Base-by-base conservation (phyloP, 2,329 filamentous ascomycete genomes). In the Aspergillus quadricinctus region DNA sequence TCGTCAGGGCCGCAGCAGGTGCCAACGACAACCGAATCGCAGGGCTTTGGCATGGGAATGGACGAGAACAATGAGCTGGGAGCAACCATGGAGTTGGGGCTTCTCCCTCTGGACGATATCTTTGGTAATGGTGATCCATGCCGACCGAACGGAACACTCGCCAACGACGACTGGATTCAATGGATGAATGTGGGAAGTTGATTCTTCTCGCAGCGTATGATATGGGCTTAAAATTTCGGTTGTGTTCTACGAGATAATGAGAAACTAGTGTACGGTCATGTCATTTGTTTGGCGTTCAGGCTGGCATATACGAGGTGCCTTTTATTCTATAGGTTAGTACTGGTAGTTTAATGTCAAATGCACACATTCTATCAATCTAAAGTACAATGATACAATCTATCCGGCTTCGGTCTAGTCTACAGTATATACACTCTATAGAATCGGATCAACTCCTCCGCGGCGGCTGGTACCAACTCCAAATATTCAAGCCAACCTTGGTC, bases 391-490 rank as follows among this genome's bases (percentile, higher is more conserved):
- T 35, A 17, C 31, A 35, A 17, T 17, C 31, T 35, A 35, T 35
- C 31, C 14, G 31, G 31, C 11, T 35, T 35, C 6, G 14, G 4
- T 35, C 31, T 31, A 31, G 29, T 45, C 21, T 46, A 46, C 21
- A 5, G 40, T 46, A 19, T 46, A 46, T 46, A 46, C n/a, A 19
- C 28, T 50, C 40, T 46, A 45, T 23, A 31, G 25, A 14, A 35
- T 28, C 48, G 14, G 21, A 41, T 43, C 21, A 45, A 56, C 56
- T 60, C 57, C 64, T 56, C 54, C 50, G 58, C 28, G 69, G 67
- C 52, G 69, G 70, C 69, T 83, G 80, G 67, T 79, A 81, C 83
- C 83, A 86, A 69, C 80, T 85, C 84, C 84, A 87, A 58, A 87
- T 84, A 71, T 87, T 86, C 70, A 86, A 68, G 0, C 83, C 84